Percentiles rank a stretch among this genome's conserved stretches.
phyloP scores from a whole-genome alignment of 1,284 basidiomycete species.

The Veloboletus limbatus region DNA sequence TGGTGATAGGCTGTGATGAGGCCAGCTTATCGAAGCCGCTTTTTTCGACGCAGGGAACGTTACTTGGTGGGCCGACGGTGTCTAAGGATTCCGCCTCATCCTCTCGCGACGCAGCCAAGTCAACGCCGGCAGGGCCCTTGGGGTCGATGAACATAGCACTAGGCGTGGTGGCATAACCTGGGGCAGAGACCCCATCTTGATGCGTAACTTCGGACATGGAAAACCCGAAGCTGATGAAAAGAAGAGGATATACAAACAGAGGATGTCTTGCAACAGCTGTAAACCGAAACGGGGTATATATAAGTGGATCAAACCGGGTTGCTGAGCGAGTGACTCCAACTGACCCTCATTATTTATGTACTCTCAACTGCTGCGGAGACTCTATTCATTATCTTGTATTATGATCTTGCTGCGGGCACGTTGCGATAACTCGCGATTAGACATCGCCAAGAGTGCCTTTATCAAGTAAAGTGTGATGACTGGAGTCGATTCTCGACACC shows the following conservation, averaged over 20 bases:
- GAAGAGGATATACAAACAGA: conserved; percentile 3
- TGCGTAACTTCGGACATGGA: conserved; percentile 4
- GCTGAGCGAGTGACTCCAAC: background rate
- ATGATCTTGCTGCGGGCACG: conserved; percentile 13
- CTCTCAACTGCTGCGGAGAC: background rate
- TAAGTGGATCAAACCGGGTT: background rate
- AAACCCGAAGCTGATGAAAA: background rate
- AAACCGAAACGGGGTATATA: conserved; percentile 1
- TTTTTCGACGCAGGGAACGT: background rate
- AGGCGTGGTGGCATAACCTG: background rate
- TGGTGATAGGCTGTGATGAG: conserved; percentile 9
- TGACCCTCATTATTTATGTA: conserved; percentile 18
- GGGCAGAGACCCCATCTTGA: conserved; percentile 1
- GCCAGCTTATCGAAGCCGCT: conserved; percentile 2
- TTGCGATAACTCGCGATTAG: conserved; percentile 2
- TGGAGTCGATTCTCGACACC: conserved; percentile 1
- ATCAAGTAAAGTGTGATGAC: conserved; percentile 7
- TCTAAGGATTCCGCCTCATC: conserved; percentile 3
- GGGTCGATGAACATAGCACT: background rate
- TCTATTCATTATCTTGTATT: conserved; percentile 2
- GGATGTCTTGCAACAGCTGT: background rate
- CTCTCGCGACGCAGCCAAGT: background rate
- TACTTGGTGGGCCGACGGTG: conserved; percentile 2
- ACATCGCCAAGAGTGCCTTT: conserved; percentile 16
- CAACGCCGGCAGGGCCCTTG: background rate